Evolutionary conservation across 202 grass and related monocot species (phyloP).

Genomic region (Eragrostis tef): DNA sequence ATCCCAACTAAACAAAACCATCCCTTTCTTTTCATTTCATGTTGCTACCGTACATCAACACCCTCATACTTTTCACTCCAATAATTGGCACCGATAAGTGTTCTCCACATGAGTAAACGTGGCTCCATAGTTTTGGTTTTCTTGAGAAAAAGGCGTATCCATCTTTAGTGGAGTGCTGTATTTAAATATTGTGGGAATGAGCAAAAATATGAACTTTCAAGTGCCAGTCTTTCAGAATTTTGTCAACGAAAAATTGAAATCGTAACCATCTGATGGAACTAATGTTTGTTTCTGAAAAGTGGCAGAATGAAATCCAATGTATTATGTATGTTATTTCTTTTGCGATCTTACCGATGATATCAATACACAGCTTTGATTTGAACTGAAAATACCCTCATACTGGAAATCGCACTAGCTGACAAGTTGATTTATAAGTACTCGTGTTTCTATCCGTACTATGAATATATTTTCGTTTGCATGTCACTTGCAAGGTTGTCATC

Average conservation of each 20-base stretch:
- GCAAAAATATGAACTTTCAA: neutral
- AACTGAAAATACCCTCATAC: neutral
- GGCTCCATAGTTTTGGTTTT: neutral
- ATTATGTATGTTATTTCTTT: too few species aligned
- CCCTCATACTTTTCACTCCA: neutral
- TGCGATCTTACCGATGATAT: neutral
- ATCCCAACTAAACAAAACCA: slow-evolving; percentile 57
- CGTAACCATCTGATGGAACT: neutral
- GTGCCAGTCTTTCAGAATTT: neutral
- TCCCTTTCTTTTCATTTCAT: neutral
- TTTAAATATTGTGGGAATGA: neutral
- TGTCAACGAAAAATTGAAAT: neutral
- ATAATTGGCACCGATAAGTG: neutral
- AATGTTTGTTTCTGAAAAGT: slow-evolving; percentile 17
- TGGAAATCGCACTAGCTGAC: slow-evolving; percentile 10
- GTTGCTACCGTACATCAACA: neutral
- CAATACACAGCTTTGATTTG: neutral
- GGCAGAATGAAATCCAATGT: too few species aligned
- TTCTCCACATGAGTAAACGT: slow-evolving; percentile 29
- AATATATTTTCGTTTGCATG: slow-evolving; percentile 25
- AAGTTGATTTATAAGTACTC: slow-evolving; percentile 15
- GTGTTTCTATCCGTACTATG: slow-evolving; percentile 26
- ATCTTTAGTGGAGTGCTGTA: slow-evolving; percentile 3
- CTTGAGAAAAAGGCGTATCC: neutral
- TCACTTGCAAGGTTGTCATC: slow-evolving; percentile 35